Evolutionary conservation across 345 rosid genomes (phyloP).

Genomic region (Camelina laxa): DNA sequence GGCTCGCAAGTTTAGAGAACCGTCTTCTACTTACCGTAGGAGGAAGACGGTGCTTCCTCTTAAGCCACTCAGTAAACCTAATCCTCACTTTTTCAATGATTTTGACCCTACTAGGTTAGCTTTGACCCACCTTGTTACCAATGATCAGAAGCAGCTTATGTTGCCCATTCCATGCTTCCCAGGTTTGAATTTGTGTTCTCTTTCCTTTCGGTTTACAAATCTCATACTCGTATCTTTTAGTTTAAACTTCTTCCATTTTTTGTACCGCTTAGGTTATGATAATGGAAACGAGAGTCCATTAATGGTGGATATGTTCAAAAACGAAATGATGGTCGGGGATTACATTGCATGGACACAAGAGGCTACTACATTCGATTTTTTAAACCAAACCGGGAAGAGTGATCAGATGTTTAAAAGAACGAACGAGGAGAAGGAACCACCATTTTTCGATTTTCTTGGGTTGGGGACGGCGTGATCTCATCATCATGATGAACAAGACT

Average conservation of each 20-base stretch:
- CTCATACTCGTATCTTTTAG: not conserved
- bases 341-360: slow-evolving; percentile 25
- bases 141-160: slow-evolving; percentile 27
- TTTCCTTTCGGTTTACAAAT: not conserved
- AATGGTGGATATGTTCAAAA: slow-evolving; percentile 33
- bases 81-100: slow-evolving; percentile 17
- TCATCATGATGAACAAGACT: slow-evolving; percentile 20
- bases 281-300: slow-evolving; percentile 27
- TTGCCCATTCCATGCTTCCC: slow-evolving; percentile 37
- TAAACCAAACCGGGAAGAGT: slow-evolving; percentile 6
- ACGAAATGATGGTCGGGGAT: slow-evolving; percentile 25
- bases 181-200: slow-evolving; percentile 36
- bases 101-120: slow-evolving; percentile 20
- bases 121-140: slow-evolving; percentile 27
- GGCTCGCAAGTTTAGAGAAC: slow-evolving; percentile 49
- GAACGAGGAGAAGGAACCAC: slow-evolving; percentile 34
- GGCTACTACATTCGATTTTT: not conserved
- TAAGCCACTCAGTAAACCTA: slow-evolving; percentile 23
- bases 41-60: slow-evolving; percentile 35
- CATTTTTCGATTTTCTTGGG: slow-evolving; percentile 48
- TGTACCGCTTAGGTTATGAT: slow-evolving; percentile 27
- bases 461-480: slow-evolving; percentile 33
- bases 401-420: slow-evolving; percentile 11
- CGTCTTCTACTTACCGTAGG: slow-evolving; percentile 39
- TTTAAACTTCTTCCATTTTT: not conserved